Evolutionary conservation across 2,329 filamentous ascomycete genomes (phyloP), one percentile per base, ranked within the genome.

Genomic region (Juglanconis sp.): DNA sequence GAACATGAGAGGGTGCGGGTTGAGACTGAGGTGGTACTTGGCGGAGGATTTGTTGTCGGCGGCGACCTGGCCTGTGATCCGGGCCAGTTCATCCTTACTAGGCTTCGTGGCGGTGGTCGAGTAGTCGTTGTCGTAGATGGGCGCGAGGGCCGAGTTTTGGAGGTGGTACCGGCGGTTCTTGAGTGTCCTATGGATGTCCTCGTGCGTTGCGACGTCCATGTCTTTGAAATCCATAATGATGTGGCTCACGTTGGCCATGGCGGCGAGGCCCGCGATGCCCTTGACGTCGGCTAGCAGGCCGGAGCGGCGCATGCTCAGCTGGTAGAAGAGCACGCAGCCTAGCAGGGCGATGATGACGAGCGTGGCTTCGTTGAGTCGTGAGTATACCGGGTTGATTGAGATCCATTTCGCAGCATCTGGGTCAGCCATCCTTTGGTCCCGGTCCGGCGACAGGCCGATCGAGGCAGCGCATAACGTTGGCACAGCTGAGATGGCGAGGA

Each of bases 261-360:
- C 85, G 5, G 89, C 89, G 42, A 91, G 79, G 1, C 89, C 89
- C 1, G 88, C 87, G 55, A 92, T 90, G 5, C 89, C 89, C 65
- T 85, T 86, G 6, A 90, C 88, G 68, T 91, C 87, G 5, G 84
- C 83, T 3, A 86, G 72, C 15, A 92, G 76, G 0, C 89, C 89
- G 3, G 87, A 89, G 44, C 83, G 85, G 30, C 89, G 79, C 15
- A 78, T 78, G 58, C 83, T 81, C 48, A 91, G 80, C 62, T 86
- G 79, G 65, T 81, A 84, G 48, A 90, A 79, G 4, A 91, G 76
- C 3, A 82, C 70, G 36, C 77, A 76, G 0, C 86, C 87, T 42
- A 84, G 77, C 1, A 81, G 65, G 3, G 87, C 86, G 48, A 88
- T 84, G 30, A 87, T 64, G 5, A 80, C 63, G 2, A 91, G 74